Conservation (phyloP, 1,284 basidiomycete species). For the Polyporus tsugae region DNA sequence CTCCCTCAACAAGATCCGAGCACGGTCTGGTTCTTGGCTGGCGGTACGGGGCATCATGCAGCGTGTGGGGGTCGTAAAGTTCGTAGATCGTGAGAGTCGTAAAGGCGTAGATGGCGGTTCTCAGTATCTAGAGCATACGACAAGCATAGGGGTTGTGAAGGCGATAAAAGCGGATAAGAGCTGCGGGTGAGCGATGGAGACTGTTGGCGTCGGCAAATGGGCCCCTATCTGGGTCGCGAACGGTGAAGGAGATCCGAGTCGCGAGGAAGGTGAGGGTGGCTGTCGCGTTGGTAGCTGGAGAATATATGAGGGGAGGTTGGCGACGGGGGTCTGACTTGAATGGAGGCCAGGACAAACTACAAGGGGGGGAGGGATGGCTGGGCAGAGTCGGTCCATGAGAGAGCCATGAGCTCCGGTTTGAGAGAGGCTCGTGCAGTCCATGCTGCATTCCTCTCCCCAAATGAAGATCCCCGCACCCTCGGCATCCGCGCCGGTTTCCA, state of each 20-base stretch:
- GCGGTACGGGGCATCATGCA: slow-evolving; percentile 11
- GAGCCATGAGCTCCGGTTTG: slow-evolving; percentile 17
- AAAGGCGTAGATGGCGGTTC: slow-evolving; percentile 12
- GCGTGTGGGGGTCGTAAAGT: slow-evolving; percentile 9
- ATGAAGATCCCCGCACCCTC: background rate
- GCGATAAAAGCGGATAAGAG: slow-evolving; percentile 12
- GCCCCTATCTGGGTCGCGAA: background rate
- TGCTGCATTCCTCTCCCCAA: slow-evolving; percentile 4
- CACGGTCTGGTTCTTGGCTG: slow-evolving; percentile 10
- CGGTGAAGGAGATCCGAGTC: slow-evolving; percentile 25
- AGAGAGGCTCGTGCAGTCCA: slow-evolving; percentile 21
- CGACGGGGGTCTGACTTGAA: slow-evolving; percentile 6
- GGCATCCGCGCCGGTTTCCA: slow-evolving; percentile 1
- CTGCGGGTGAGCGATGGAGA: slow-evolving; percentile 6
- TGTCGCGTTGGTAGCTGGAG: slow-evolving; percentile 18
- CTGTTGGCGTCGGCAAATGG: background rate
- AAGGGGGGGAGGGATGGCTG: slow-evolving; percentile 4
- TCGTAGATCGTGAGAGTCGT: slow-evolving; percentile 26
- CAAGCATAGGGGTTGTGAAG: slow-evolving; percentile 12
- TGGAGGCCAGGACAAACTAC: background rate
- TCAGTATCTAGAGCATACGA: slow-evolving; percentile 22
- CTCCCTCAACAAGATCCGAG: slow-evolving; percentile 36
- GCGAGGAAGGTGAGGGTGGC: slow-evolving; percentile 14
- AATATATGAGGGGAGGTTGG: slow-evolving; percentile 3
- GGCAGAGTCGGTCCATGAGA: slow-evolving; percentile 21